Evolutionary conservation across 129 eudicot genomes (phyloP).

Genomic region (Escallonia herrerae): DNA sequence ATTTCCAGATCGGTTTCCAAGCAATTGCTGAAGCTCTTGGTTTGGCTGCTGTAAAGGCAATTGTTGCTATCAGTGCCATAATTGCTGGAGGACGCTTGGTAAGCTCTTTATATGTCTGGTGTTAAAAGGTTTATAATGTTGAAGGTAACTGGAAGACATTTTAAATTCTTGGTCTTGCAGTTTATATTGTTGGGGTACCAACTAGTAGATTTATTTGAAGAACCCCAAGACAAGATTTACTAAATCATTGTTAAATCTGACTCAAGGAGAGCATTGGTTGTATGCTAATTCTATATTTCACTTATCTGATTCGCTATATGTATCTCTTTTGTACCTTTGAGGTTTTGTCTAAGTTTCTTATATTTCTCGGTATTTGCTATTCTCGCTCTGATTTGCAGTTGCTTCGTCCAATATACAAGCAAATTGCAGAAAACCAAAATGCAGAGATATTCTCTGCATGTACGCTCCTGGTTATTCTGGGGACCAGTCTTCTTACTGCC

Average conservation of each 20-base stretch:
- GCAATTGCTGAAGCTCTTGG: slow-evolving; percentile 99
- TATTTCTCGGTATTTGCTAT: background rate
- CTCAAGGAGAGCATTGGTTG: background rate
- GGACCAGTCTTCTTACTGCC: slow-evolving; percentile 97
- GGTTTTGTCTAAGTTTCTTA: slow-evolving; percentile 1
- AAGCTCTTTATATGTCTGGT: slow-evolving; percentile 18
- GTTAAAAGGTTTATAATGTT: background rate
- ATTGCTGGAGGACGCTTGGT: slow-evolving; percentile 99
- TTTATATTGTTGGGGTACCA: too few relatives aligned
- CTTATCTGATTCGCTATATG: slow-evolving; percentile 1
- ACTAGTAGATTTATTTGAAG: too few relatives aligned
- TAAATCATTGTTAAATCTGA: too few relatives aligned
- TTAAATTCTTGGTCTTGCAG: background rate
- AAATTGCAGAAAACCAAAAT: slow-evolving; percentile 94
- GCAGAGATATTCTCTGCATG: slow-evolving; percentile 98
- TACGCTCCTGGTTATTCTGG: slow-evolving; percentile 94
- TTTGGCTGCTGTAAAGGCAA: slow-evolving; percentile 92
- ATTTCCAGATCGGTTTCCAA: slow-evolving; percentile 77
- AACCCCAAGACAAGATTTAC: too few relatives aligned
- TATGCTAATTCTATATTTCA: background rate
- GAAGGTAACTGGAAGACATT: slow-evolving; percentile 6
- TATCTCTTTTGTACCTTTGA: slow-evolving; percentile 1
- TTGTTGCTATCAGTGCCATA: slow-evolving; percentile 97
- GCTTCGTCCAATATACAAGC: slow-evolving; percentile 96
- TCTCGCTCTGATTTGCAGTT: slow-evolving; percentile 51